phyloP scores from a whole-genome alignment of 2,329 filamentous ascomycete species.

The Fusarium torulosum region DNA sequence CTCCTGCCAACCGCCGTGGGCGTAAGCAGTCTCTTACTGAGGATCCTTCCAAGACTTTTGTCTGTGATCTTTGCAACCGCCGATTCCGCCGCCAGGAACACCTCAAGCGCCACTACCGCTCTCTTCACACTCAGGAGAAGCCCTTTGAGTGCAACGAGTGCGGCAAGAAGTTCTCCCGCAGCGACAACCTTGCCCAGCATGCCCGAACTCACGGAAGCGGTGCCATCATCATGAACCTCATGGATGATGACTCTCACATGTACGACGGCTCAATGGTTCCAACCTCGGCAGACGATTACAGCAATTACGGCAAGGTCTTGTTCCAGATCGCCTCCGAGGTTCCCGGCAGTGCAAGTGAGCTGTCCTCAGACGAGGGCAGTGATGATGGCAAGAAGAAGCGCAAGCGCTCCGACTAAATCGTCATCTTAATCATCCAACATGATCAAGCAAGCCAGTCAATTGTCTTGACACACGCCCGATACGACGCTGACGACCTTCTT shows the following conservation, averaged over 20 bases:
- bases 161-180: slow-evolving; percentile 98
- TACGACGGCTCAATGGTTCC: slow-evolving; percentile 60
- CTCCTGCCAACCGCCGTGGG: slow-evolving; percentile 86
- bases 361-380: slow-evolving; percentile 66
- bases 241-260: slow-evolving; percentile 72
- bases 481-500: slow-evolving; percentile 52
- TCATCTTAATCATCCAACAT: slow-evolving; percentile 26
- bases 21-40: slow-evolving; percentile 99
- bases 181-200: slow-evolving; percentile 97
- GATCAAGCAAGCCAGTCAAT: slow-evolving; percentile 41
- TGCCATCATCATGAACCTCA: slow-evolving; percentile 89
- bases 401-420: slow-evolving; percentile 76
- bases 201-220: slow-evolving; percentile 92
- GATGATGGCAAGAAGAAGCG: slow-evolving; percentile 70
- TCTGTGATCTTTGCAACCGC: slow-evolving; percentile 95
- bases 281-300: slow-evolving; percentile 70
- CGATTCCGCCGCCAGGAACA: slow-evolving; percentile 99
- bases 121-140: slow-evolving; percentile 98
- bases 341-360: slow-evolving; percentile 73
- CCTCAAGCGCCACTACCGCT: slow-evolving; percentile 97
- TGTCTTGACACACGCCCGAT: slow-evolving; percentile 50
- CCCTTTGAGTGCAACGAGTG: slow-evolving; percentile 98
- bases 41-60: slow-evolving; percentile 97
- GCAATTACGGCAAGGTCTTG: slow-evolving; percentile 79
- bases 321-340: slow-evolving; percentile 84